A percentile compares a stretch with the other conserved stretches of the same genome.
Conservation (phyloP, 2,329 filamentous ascomycete species). For the Aspergillus udagawae region DNA sequence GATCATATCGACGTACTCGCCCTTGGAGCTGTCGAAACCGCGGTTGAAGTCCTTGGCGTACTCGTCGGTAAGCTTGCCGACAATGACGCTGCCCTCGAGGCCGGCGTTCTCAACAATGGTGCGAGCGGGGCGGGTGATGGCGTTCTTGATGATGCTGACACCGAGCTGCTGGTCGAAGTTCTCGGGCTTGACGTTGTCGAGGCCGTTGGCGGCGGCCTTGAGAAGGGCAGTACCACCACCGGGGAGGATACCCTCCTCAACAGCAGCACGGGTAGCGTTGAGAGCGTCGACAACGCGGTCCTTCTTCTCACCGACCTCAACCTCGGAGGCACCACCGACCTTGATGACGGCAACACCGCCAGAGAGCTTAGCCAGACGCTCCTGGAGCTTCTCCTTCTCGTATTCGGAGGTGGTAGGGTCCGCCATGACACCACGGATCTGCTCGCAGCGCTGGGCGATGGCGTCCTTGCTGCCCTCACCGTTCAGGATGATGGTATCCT, state of each 20-base stretch:
- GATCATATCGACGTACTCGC: constrained; percentile 99
- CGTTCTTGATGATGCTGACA: constrained; percentile 95
- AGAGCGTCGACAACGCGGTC: constrained; percentile 97
- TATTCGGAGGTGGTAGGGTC: constrained; percentile 96
- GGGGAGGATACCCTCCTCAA: constrained; percentile 98
- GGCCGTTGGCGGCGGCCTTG: constrained; percentile 90
- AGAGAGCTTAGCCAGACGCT: constrained; percentile 98
- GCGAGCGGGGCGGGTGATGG: constrained; percentile 90
- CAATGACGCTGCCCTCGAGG: constrained; percentile 88
- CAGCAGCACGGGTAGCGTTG: constrained; percentile 95
- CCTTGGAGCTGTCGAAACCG: constrained; percentile 93
- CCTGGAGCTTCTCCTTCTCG: constrained; percentile 99
- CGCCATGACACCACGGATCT: constrained; percentile 94
- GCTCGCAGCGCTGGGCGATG: constrained; percentile 93
- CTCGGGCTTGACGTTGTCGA: constrained; percentile 74
- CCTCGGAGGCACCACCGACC: constrained; percentile 94
- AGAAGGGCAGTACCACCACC: constrained; percentile 97
- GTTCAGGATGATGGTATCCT: constrained; percentile 98
- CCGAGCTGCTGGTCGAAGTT: constrained; percentile 99
- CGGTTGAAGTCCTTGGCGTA: constrained; percentile 91
- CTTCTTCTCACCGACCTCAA: constrained; percentile 99
- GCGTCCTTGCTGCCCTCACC: constrained; percentile 92
- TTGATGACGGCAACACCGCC: constrained; percentile 99
- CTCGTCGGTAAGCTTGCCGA: constrained; percentile 97
- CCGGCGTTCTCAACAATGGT: constrained; percentile 98